Base-by-base conservation (phyloP, 441 rosid species). In the Dalechampia spathulata region DNA sequence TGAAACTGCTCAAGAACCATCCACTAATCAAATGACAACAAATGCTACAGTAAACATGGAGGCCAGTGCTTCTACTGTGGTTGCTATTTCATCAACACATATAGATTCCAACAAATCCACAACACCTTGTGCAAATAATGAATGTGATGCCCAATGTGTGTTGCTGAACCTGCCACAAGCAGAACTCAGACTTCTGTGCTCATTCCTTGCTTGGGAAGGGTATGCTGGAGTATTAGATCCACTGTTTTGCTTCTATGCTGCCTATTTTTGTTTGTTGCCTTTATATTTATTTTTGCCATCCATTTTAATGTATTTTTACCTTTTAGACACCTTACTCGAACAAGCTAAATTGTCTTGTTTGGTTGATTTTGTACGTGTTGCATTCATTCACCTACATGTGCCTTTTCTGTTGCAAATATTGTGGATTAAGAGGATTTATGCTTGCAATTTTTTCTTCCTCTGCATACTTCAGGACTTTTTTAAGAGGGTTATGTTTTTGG, bases 201-300 rank as follows among this genome's bases (percentile, higher is more conserved):
- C 97, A 37, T 83, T 93, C 67, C 99, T 93, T 63, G 95, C 94
- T 52, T 85, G 94, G 57, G 99, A 93, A 75, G 97, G 99, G 99
- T 93, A 87, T 58, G 40, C 27, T 37, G 42, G 16, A 49, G 6
- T 34, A 52, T 54, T 39, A 15, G 54, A 47, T 28, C 21, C 49
- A 7, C 44, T 45, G 17, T 55, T 16, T 39, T 42, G 42, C 17
- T 16, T 61, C 9, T 9, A 25, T 49, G 23, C 39, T 43, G 17
- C 6, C 42, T 39, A 21, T 12, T 27, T 4, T 39, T 59, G 26
- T 49, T 21, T 59, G 28, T 59, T 42, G 38, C 39, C 12, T 7
- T 11, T 5, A 43, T 20, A 6, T 15, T 14, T 19, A 10, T 57
- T 14, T 5, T 32, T n/a, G 4, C 13, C 30, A 12, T 44, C 20